Conservation (phyloP, 2,329 filamentous ascomycete genomes). For the Clathrospora elynae region DNA sequence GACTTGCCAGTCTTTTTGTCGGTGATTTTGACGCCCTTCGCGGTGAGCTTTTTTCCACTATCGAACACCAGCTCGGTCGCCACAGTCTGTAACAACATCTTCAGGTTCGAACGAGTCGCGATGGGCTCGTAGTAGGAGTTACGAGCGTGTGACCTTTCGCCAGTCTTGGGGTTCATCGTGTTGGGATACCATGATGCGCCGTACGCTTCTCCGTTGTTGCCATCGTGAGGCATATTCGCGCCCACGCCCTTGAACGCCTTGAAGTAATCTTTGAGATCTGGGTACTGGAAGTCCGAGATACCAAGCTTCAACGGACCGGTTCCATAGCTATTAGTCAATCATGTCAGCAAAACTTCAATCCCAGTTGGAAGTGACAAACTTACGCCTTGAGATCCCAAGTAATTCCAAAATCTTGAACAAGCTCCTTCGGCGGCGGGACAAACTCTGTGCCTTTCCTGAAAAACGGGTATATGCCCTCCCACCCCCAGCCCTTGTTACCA, state of each 20-base stretch:
- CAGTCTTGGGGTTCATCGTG: constrained; percentile 40
- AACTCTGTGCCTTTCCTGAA: constrained; percentile 40
- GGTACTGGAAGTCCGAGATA: constrained; percentile 36
- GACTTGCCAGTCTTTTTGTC: constrained; percentile 22
- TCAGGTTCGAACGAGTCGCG: constrained; percentile 36
- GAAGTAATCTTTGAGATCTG: constrained; percentile 33
- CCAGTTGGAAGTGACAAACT: not conserved
- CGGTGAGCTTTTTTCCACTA: constrained; percentile 24
- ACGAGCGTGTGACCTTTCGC: constrained; percentile 40
- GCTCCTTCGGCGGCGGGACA: constrained; percentile 24
- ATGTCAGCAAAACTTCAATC: constrained; percentile 1
- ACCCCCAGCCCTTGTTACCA: constrained; percentile 65
- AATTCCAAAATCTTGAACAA: constrained; percentile 22
- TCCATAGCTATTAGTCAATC: constrained; percentile 24
- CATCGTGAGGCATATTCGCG: constrained; percentile 24
- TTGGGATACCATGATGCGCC: constrained; percentile 47
- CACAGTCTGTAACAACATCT: constrained; percentile 28
- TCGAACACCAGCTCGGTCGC: constrained; percentile 33
- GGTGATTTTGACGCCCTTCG: constrained; percentile 34
- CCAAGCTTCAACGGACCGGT: constrained; percentile 35
- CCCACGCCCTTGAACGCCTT: constrained; percentile 31
- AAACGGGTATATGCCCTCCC: constrained; percentile 52
- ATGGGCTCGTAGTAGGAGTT: constrained; percentile 42
- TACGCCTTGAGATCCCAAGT: constrained; percentile 33
- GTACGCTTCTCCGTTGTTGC: constrained; percentile 34